Evolutionary conservation across 2,329 filamentous ascomycete species (phyloP).

Genomic region (Aureobasidium sp.): DNA sequence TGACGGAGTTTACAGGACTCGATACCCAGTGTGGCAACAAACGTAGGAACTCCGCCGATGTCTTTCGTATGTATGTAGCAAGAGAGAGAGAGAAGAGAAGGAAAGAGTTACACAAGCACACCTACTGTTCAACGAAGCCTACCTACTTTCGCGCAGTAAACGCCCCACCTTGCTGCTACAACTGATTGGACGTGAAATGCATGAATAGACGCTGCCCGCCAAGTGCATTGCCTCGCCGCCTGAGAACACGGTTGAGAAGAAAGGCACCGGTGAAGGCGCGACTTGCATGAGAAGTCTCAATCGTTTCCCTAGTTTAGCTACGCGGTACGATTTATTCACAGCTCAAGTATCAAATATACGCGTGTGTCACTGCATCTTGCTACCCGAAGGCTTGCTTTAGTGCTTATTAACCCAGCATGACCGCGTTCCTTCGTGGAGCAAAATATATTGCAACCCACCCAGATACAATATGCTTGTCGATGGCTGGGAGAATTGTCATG

Average conservation of each 20-base stretch:
- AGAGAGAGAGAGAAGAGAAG: neutral
- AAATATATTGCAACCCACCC: slow-evolving; percentile 12
- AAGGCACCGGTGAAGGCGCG: slow-evolving; percentile 9
- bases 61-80: neutral
- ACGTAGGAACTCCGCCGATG: neutral
- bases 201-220: neutral
- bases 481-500: neutral
- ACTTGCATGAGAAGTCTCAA: neutral
- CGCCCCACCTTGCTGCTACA: slow-evolving; percentile 2
- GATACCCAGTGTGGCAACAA: neutral
- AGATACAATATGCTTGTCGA: no score
- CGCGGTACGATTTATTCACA: neutral
- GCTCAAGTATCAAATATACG: neutral
- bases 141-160: neutral
- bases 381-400: slow-evolving; percentile 8
- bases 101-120: neutral
- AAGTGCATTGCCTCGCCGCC: slow-evolving; percentile 15
- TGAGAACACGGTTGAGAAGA: neutral
- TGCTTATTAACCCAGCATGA: slow-evolving; percentile 5
- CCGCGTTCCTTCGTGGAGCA: neutral
- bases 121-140: neutral
- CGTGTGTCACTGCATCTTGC: neutral
- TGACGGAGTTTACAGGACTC: neutral
- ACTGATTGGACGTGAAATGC: slow-evolving; percentile 3
- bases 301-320: slow-evolving; percentile 1